Percentiles rank a stretch among this genome's conserved stretches.
Conservation (phyloP, 2,329 filamentous ascomycete species). For the Phaeophleospora eucalypticola region DNA sequence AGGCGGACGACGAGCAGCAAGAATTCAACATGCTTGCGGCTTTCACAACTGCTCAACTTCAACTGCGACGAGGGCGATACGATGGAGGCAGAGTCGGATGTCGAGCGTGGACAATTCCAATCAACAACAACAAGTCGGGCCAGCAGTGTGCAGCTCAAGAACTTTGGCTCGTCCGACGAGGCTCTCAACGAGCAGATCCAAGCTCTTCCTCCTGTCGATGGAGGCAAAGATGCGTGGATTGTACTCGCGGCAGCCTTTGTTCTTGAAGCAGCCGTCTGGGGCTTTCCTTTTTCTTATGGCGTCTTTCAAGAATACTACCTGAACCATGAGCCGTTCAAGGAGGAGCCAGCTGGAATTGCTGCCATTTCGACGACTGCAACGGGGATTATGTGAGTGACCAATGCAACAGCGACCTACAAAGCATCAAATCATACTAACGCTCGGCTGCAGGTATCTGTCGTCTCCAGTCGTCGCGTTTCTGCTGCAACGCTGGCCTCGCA, state of each 20-base stretch:
- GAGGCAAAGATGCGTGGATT: neutral
- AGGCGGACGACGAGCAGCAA: too few relatives aligned
- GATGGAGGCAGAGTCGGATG: too few relatives aligned
- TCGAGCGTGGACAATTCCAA: too few relatives aligned
- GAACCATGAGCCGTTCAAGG: constrained; percentile 14
- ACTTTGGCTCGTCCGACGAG: too few relatives aligned
- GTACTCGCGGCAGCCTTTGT: constrained; percentile 1
- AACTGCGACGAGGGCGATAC: too few relatives aligned
- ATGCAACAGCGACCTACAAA: neutral
- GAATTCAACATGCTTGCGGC: too few relatives aligned
- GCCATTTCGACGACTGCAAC: constrained; percentile 40
- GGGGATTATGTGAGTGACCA: constrained; percentile 27
- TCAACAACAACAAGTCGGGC: too few relatives aligned
- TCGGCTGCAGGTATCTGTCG: constrained; percentile 41
- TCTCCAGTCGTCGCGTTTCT: constrained; percentile 41
- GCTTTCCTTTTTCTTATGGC: constrained; percentile 4
- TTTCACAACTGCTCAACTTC: too few relatives aligned
- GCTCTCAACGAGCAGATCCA: too few relatives aligned
- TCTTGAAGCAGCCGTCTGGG: constrained; percentile 1
- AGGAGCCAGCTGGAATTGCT: constrained; percentile 33
- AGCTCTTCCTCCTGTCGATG: too few relatives aligned
- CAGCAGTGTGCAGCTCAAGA: too few relatives aligned
- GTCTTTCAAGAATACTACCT: constrained; percentile 4
- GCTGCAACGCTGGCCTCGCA: constrained; percentile 34
- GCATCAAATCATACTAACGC: too few relatives aligned